Evolutionary conservation across 805 yeast genomes (phyloP).

Genomic region (Candida hungchunana): DNA sequence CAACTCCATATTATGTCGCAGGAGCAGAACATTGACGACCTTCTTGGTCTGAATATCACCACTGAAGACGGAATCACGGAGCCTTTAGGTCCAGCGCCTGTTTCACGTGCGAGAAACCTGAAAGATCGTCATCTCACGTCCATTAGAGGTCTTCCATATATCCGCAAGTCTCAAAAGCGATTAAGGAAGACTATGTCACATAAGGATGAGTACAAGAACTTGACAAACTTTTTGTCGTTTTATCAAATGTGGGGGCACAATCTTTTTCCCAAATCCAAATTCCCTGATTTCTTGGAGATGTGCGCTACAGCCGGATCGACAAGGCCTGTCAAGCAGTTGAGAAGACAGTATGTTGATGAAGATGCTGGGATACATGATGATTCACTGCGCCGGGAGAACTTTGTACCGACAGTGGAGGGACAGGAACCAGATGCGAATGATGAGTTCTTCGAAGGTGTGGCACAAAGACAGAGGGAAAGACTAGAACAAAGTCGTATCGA

Average conservation of each 20-base stretch:
- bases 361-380: conserved; percentile 26
- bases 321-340: conserved; percentile 37
- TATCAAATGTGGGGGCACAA: conserved; percentile 77
- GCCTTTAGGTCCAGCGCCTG: conserved; percentile 7
- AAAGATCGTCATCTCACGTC: conserved; percentile 49
- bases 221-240: conserved; percentile 44
- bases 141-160: conserved; percentile 49
- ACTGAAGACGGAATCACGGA: not conserved
- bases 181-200: conserved; percentile 24
- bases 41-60: conserved; percentile 12
- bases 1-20: not conserved
- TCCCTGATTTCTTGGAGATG: conserved; percentile 60
- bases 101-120: conserved; percentile 32
- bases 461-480: not conserved
- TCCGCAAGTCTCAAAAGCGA: conserved; percentile 33
- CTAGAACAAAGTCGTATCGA: too few species aligned
- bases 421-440: conserved; percentile 1
- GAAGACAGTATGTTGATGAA: conserved; percentile 35
- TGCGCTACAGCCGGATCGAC: conserved; percentile 46
- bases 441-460: conserved; percentile 4
- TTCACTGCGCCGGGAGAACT: conserved; percentile 14
- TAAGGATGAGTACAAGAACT: conserved; percentile 45
- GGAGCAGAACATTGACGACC: conserved; percentile 12
- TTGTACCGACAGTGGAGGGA: conserved; percentile 2
- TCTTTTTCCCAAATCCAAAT: conserved; percentile 75